Evolutionary conservation across 305 asterid genomes (phyloP).

Genomic region (Withania somnifera): DNA sequence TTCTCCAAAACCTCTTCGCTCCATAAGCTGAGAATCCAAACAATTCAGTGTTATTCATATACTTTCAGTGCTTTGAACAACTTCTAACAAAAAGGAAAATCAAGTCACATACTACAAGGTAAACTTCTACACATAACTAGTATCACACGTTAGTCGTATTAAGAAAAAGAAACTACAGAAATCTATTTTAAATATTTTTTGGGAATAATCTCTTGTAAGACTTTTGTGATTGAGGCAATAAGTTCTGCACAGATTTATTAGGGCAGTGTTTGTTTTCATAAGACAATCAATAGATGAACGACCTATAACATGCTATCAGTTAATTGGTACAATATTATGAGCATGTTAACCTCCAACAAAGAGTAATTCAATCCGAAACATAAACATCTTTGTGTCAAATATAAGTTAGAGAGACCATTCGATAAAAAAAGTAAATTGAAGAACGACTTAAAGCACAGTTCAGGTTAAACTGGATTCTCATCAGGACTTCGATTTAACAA

Average conservation of each 20-base stretch:
- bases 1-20: conserved; percentile 88
- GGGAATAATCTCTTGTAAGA: background rate
- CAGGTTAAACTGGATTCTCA: background rate
- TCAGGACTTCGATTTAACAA: background rate
- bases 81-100: background rate
- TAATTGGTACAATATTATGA: background rate
- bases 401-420: background rate
- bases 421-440: background rate
- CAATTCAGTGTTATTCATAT: conserved; percentile 4
- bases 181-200: background rate
- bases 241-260: background rate
- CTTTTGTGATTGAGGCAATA: background rate
- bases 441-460: background rate
- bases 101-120: background rate
- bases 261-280: background rate
- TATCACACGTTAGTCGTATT: background rate
- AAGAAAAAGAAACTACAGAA: background rate
- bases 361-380: background rate
- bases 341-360: background rate
- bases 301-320: background rate
- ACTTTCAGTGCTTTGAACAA: background rate
- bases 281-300: background rate
- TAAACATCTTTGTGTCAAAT: background rate
- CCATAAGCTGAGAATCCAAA: conserved; percentile 65
- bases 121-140: background rate